Evolutionary conservation across 352 stramenopile genomes (phyloP), one percentile per base, ranked within the genome.

Genomic region (Globisporangium recalcitrans): DNA sequence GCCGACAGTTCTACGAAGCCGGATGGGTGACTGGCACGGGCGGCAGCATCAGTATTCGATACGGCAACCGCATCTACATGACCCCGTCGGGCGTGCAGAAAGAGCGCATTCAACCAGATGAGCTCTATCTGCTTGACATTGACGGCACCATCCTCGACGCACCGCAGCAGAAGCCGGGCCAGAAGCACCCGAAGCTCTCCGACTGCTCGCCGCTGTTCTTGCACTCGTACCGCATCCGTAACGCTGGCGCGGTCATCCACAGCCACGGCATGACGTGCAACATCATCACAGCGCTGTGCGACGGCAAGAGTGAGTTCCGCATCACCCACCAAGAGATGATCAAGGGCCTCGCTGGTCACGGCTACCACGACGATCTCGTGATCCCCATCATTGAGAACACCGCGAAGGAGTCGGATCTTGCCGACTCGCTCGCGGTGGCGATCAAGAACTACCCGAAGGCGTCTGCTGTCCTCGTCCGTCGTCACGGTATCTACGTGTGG

Each of bases 241-340:
- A 79, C 48, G 86, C 87, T 52, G 83, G 85, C 9, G 86, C 88
- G 2, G 78, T 88, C 63, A 70, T 93, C 51, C 73, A 93, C 69
- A 91, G 77, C 68, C 90, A 97, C 64, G 82, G 81, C 21, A 75
- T 94, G 36, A 80, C 75, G 48, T 95, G 86, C 73, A 93, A 96
- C 65, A 47, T 98, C 60, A 90, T 92, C 14, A 97, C 94, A 16
- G 72, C 96, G 22, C 73, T 98, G 21, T 96, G 93, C 70, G 90
- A 93, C 29, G 79, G 77, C 46, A 67, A 84, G 65, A 72, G 62
- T 32, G 82, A 93, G 49, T 91, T 98, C 63, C 82, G 84, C 61
- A 89, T 98, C 38, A 98, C 95, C 21, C 92, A 98, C 70, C 85
- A 98, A 62, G 96, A 99, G 77, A 99, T 99, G 96, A 92, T 98